phyloP scores from a whole-genome alignment of 768 basidiomycete genomes.

The Lactarius trivialis region DNA sequence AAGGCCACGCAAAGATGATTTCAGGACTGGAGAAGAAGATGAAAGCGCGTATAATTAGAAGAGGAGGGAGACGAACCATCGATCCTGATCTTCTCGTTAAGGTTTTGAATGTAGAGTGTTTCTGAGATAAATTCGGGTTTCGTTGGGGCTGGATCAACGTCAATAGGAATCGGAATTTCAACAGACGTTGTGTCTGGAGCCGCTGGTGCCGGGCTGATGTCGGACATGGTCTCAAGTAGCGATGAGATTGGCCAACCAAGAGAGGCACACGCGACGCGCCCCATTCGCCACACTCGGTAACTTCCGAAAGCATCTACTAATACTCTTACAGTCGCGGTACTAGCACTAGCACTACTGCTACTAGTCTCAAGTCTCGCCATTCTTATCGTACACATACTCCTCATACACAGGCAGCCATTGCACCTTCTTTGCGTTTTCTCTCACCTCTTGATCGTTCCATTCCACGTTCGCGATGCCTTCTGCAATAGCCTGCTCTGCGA shows the following conservation, averaged over 20 bases:
- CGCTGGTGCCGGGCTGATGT: neutral
- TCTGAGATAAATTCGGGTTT: conserved; percentile 57
- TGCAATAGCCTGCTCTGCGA: conserved; percentile 68
- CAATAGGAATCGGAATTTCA: conserved; percentile 21
- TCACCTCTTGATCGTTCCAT: conserved; percentile 54
- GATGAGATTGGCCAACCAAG: neutral
- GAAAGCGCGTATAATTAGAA: conserved; percentile 12
- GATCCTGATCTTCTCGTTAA: conserved; percentile 90
- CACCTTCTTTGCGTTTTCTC: conserved; percentile 41
- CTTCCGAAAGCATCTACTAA: conserved; percentile 1
- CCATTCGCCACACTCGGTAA: neutral
- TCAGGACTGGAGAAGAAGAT: conserved; percentile 56
- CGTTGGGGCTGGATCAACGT: conserved; percentile 19
- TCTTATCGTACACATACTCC: conserved; percentile 55
- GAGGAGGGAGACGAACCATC: conserved; percentile 42
- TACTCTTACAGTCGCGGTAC: neutral
- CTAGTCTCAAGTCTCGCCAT: conserved; percentile 36
- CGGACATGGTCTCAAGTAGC: conserved; percentile 12
- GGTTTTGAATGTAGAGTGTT: conserved; percentile 92
- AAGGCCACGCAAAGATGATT: conserved; percentile 76
- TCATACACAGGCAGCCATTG: conserved; percentile 64
- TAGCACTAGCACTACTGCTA: neutral
- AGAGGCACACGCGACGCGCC: neutral
- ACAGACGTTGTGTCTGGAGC: conserved; percentile 5
- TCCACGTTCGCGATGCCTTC: conserved; percentile 59